Evolutionary conservation across 2,329 filamentous ascomycete species (phyloP).

Genomic region (Epichloe amarillans): DNA sequence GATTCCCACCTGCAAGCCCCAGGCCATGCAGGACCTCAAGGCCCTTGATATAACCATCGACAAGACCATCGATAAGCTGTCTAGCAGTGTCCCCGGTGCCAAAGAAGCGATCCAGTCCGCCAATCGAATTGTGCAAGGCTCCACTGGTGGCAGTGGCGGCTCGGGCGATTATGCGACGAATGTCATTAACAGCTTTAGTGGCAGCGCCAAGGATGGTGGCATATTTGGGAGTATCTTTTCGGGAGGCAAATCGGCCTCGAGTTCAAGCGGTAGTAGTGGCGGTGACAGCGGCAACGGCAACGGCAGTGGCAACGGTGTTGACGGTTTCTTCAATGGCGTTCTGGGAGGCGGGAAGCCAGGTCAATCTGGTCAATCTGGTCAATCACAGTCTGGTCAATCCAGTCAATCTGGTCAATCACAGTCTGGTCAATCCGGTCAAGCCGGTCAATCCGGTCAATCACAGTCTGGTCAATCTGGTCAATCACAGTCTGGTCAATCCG

Average conservation of each 20-base stretch:
- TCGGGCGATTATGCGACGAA: not conserved
- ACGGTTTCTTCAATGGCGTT: no score
- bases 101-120: not conserved
- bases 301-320: no score
- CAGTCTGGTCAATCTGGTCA: no score
- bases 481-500: no score
- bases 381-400: no score
- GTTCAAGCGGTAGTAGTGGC: not conserved
- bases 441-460: no score
- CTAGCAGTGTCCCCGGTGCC: not conserved
- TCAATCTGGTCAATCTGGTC: no score
- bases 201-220: not conserved
- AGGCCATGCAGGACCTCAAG: constrained; percentile 6
- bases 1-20: constrained; percentile 8
- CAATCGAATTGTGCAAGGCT: not conserved
- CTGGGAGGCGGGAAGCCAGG: no score
- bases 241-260: not conserved
- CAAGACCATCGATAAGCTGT: not conserved
- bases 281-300: not conserved
- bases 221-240: not conserved
- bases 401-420: no score
- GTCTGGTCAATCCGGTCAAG: no score
- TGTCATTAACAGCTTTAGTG: not conserved
- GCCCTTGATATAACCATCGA: not conserved
- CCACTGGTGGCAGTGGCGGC: not conserved